Percentiles rank a stretch among this genome's conserved stretches.
These are phyloP conservation scores for Trametes gibbosa DNA, from an alignment of 768 basidiomycete species.

Conservation along the genomic window DNA sequence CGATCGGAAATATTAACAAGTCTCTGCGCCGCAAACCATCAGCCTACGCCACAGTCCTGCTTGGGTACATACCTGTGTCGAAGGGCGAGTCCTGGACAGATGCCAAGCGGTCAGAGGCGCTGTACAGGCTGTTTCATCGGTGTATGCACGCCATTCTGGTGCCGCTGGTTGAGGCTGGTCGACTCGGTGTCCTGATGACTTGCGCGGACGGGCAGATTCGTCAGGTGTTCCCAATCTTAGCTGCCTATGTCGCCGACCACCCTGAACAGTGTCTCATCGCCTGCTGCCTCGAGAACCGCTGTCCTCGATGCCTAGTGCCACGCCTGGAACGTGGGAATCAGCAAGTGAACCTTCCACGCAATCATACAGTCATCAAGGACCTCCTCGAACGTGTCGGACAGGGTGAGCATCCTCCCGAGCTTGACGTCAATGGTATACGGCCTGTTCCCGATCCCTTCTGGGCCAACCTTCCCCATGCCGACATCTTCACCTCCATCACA, in stretches of 20 bases:
- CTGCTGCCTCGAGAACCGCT: constrained; percentile 21
- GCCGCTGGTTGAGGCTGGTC: constrained; percentile 31
- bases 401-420: not conserved
- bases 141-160: constrained; percentile 34
- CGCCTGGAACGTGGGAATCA: constrained; percentile 23
- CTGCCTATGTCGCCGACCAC: constrained; percentile 39
- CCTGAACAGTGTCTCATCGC: constrained; percentile 44
- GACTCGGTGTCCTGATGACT: constrained; percentile 32
- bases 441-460: constrained; percentile 11
- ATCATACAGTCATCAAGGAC: not conserved
- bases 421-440: constrained; percentile 7
- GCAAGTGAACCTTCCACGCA: not conserved
- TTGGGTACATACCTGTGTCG: constrained; percentile 30
- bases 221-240: constrained; percentile 38
- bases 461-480: constrained; percentile 10
- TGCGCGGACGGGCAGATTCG: constrained; percentile 37
- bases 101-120: constrained; percentile 18
- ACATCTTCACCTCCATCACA: constrained; percentile 36
- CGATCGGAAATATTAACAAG: constrained; percentile 21
- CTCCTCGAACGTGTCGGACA: not conserved
- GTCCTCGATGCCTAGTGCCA: constrained; percentile 28
- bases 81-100: constrained; percentile 26
- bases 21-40: constrained; percentile 19
- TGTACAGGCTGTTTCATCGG: constrained; percentile 36
- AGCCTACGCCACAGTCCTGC: constrained; percentile 15